phyloP scores from a whole-genome alignment of 2,329 filamentous ascomycete genomes.

The Trichoderma gracile region DNA sequence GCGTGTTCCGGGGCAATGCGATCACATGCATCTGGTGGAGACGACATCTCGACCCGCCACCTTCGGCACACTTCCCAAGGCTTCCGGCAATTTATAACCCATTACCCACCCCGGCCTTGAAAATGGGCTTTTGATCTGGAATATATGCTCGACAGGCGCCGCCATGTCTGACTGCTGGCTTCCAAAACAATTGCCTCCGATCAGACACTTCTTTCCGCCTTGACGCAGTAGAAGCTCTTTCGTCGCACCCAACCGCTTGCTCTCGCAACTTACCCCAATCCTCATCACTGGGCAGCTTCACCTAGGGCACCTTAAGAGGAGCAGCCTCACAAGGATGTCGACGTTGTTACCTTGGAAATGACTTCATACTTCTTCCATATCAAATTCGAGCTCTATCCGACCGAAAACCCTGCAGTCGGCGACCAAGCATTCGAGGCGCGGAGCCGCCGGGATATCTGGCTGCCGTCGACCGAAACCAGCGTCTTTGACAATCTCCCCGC shows the following conservation, averaged over 20 bases:
- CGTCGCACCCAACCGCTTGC: background rate
- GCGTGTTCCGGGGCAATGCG: background rate
- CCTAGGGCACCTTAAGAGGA: background rate
- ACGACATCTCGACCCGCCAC: background rate
- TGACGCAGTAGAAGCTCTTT: background rate
- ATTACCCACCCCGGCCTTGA: background rate
- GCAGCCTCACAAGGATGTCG: background rate
- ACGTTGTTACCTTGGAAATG: slow-evolving; percentile 42
- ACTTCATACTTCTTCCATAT: slow-evolving; percentile 65
- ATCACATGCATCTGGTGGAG: background rate
- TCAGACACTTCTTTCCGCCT: slow-evolving; percentile 13
- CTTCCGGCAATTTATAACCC: background rate
- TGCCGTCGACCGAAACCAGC: slow-evolving; percentile 49
- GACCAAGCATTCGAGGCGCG: slow-evolving; percentile 24
- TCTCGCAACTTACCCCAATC: background rate
- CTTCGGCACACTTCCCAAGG: background rate
- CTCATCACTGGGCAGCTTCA: background rate
- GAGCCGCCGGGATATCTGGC: slow-evolving; percentile 46
- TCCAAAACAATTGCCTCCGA: background rate
- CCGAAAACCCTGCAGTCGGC: slow-evolving; percentile 39
- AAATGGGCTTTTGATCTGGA: background rate
- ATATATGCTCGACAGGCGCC: background rate
- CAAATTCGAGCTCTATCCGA: slow-evolving; percentile 65
- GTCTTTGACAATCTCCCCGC: slow-evolving; percentile 60
- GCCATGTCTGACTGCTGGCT: slow-evolving; percentile 11